Base-by-base conservation (phyloP, 1,139 yeast genomes). In the Debaryomycetaceae sp. region DNA sequence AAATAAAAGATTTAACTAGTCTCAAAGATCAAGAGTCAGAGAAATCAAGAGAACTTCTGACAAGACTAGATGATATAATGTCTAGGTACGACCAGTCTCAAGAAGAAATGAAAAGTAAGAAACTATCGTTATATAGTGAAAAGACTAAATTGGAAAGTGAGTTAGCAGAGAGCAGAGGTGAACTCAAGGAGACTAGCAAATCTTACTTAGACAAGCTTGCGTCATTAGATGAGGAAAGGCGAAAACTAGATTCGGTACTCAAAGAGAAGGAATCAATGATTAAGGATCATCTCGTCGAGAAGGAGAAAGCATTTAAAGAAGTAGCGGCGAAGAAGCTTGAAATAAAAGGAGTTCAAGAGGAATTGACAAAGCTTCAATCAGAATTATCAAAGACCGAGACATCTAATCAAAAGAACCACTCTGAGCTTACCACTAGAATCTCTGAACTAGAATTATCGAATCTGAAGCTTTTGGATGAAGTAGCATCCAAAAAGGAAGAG, bases 191-290 rank as follows among this genome's bases (percentile, higher is more conserved):
- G 6, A 24, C 17, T n/a, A 38, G 29, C 8, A 17, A 27, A 4
- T 29, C 17, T 8, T 14, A 27, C 14, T 24, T 27, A 23, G 22
- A 34, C 11, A 39, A 42, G 33, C n/a, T 39, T 33, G 40, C 39
- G n/a, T 24, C 37, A 6, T 13, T 42, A 33, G 39, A 36, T 4
- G 34, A 37, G 20, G 34, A 41, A 27, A 17, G 29, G 14, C 27
- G 29, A 11, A 31, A 22, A 6, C 17, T 23, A n/a, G 43, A 41
- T 9, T 9, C 24, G 8, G 29, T 4, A 17, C 36, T 41, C 23
- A 39, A 41, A 13, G 43, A 41, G 31, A 36, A 41, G 36, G 37
- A 41, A 24, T 36, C 36, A 24, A 36, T 20, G 36, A 38, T 41
- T 20, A 24, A 34, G n/a, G 38, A 34, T 5, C 17, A 37, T 24